A percentile compares a stretch with the other conserved stretches of the same genome.
phyloP scores from a whole-genome alignment of 805 yeast species.

The Yarrowia sp. region DNA sequence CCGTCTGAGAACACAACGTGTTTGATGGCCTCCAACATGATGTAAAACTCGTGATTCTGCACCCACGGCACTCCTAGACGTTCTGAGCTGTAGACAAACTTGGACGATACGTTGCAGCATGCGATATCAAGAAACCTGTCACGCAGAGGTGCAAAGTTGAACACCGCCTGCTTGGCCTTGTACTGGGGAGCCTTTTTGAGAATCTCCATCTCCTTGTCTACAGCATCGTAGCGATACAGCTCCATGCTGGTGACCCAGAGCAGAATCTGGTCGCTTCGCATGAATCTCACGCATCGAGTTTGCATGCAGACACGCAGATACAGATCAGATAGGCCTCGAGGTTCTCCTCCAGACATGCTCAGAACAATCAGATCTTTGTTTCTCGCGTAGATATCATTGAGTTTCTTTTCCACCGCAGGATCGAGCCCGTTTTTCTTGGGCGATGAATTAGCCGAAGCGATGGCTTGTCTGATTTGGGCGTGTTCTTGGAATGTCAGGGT shows the following conservation, averaged over 20 bases:
- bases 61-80: constrained; percentile 24
- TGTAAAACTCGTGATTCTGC: constrained; percentile 26
- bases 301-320: constrained; percentile 31
- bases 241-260: constrained; percentile 36
- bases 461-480: constrained; percentile 20
- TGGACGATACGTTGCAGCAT: neutral
- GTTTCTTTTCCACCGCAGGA: constrained; percentile 11
- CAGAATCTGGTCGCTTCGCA: constrained; percentile 34
- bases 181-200: constrained; percentile 25
- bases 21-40: constrained; percentile 25
- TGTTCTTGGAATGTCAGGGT: constrained; percentile 23
- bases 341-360: constrained; percentile 38
- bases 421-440: neutral
- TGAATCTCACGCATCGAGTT: constrained; percentile 13
- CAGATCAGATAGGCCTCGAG: constrained; percentile 24
- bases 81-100: constrained; percentile 10
- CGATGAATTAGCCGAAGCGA: neutral
- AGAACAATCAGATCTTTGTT: constrained; percentile 19
- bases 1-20: constrained; percentile 36
- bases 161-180: constrained; percentile 30
- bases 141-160: constrained; percentile 31
- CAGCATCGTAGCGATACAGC: neutral
- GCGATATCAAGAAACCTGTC: constrained; percentile 21
- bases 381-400: constrained; percentile 20
- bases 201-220: constrained; percentile 19